Evolutionary conservation across 305 asterid species (phyloP), one percentile per base, ranked within the genome.

Genomic region (Fraxinus velutina): DNA sequence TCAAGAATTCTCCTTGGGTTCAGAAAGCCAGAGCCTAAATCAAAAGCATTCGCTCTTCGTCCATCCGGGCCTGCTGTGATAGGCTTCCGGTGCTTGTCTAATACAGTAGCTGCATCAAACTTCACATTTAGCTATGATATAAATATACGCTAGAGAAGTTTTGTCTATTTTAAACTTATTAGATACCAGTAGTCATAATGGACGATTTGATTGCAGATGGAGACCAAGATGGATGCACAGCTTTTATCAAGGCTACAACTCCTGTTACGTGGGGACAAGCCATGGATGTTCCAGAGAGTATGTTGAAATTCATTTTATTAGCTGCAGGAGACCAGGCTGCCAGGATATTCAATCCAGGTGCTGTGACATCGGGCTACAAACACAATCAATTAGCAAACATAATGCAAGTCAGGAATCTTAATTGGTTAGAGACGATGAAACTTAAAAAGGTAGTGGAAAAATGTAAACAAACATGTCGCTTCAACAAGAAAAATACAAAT

Each of bases 211-310:
- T 90, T 73, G 98, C 96, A 34, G 99, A 89, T 6, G 99, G 99
- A 36, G 99, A 93, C 99, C 99, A 95, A 64, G 94, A 90, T 21
- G 92, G 87, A 75, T 93, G 93, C 73, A 95, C 92, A 15, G 99
- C 89, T 87, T 91, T 95, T 29, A 95, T 90, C 88, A 95, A 92
- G 47, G 97, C 97, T 37, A 85, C 93, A 22, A 93, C 90, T 72
- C 99, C 99, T 21, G 99, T 91, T 39, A 95, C 90, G 68, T 95
- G 99, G 55, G 99, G 99, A 82, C 99, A 95, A 78, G 99, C 92
- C 99, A 95, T 95, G 75, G 98, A 95, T 84, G 99, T 93, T 89
- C 99, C 99, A 19, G 99, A 95, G 68, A 92, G 90, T 79, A 95
- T 66, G 83, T 95, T 95, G 84, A 86, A 95, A 42, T 90, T 83